Evolutionary conservation across 192 early-diverging fungal species (phyloP).

Genomic region (Funneliformis geosporum): DNA sequence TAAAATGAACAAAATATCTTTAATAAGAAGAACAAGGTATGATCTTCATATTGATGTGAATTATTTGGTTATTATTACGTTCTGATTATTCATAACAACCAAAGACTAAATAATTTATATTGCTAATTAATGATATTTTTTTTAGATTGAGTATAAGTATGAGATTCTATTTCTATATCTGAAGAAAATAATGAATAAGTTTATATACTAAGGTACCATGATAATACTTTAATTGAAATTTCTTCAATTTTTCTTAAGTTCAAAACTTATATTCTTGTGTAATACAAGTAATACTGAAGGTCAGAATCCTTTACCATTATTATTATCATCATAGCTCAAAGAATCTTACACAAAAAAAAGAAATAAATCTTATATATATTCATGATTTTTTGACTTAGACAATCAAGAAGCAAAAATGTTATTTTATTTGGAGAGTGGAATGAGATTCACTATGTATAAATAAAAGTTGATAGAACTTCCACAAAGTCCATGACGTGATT

Average conservation of each 20-base stretch:
- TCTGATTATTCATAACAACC: no score
- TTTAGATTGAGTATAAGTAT: no score
- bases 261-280: no score
- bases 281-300: neutral
- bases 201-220: constrained; percentile 1
- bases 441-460: constrained; percentile 11
- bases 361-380: constrained; percentile 4
- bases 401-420: neutral
- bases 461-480: constrained; percentile 27
- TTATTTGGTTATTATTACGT: no score
- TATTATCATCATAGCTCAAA: neutral
- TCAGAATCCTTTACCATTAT: neutral
- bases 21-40: neutral
- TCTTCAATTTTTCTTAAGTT: neutral
- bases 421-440: constrained; percentile 7
- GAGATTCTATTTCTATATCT: neutral
- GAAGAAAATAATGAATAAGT: neutral
- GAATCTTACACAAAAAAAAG: constrained; percentile 23
- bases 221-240: constrained; percentile 13
- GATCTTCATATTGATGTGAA: no score
- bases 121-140: no score
- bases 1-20: neutral
- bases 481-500: constrained; percentile 34
- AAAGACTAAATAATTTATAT: no score
- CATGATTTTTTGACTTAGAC: constrained; percentile 19